Base-by-base conservation (phyloP, 495 filamentous ascomycete species). In the Penicillium cosmopolitanum region DNA sequence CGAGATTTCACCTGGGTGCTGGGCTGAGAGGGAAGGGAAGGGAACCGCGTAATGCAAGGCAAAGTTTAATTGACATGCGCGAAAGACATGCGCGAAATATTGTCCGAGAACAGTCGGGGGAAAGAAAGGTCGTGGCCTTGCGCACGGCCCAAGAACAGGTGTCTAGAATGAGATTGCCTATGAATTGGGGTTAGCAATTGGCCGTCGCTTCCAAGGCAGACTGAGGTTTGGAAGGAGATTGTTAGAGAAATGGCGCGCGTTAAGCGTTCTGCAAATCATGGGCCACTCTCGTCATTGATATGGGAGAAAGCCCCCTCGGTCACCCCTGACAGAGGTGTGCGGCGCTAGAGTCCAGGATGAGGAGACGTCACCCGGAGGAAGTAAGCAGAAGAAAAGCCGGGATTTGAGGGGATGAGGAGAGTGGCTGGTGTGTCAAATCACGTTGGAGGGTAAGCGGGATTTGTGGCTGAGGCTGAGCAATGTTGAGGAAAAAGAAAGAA, bases 391-490 rank as follows among this genome's bases (percentile, higher is more conserved):
- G 5, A 12, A 38, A 38, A 38, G 36, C 36, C 36, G 36, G 15
- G 11, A 38, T 38, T n/a, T n/a, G 36, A 13, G 36, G 15, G 36
- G 11, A 9, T 2, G 44, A 15, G 11, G n/a, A 21, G 44, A 18
- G 66, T 65, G 59, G 66, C 66, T 69, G 58, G 61, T 66, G 61
- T 31, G 25, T 50, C 64, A 50, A 69, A 67, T 65, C 61, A 63
- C 2, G 25, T 46, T 5, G 9, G 31, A n/a, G 50, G 53, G 16
- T 63, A 58, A 58, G 55, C 36, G 28, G 40, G 8, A 19, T 35
- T 18, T 54, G 66, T 66, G 64, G 64, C 62, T 66, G 68, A 54
- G 68, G 68, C 68, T 58, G 50, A 60, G 67, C 28, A 31, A 31
- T 48, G 57, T 44, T 34, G 50, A 55, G 28, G 13, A 46, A 28